Evolutionary conservation across 495 filamentous ascomycete species (phyloP), one percentile per base, ranked within the genome.

Genomic region (Tetracladium setigerum): DNA sequence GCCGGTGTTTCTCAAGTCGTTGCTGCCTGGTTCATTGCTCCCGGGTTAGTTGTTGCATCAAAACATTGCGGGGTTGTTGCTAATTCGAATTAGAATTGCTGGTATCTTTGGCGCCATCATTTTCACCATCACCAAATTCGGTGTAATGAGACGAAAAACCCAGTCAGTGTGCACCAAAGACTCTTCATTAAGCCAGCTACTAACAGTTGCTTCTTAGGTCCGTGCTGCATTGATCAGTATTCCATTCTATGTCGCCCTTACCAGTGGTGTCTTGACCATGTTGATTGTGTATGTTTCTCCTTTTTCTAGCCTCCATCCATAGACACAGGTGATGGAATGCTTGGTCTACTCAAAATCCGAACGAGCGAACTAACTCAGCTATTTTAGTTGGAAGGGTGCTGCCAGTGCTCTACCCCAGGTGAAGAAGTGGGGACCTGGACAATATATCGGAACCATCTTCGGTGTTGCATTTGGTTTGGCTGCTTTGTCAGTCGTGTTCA

Each of bases 81-180:
- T 27, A 27, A 27, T 27, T 3, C 3, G 22, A 3, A 27, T 27
- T 27, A 27, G 62, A 38, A 72, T 84, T 42, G 69, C 82, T 4
- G 78, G 61, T 30, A 53, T 49, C 27, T 82, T 85, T 58, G 75
- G 71, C 4, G 69, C 81, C 44, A 64, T 78, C 56, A 75, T 86
- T 62, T 84, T 87, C 60, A 62, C 67, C 0, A 66, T 73, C 44
- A 72, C 82, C 49, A 87, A 87, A 64, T 80, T 78, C 58, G 61
- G 66, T 30, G 80, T 86, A 12, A 70, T 82, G 33, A 62, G 72
- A 45, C 77, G 83, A 38, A 58, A 6, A 72, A 84, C 52, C 72
- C 81, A 1, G 71, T 80, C 22, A 27, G 22, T 27, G 47, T 27
- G 7, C 22, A 27, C 22, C 22, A 7, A 27, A 3, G 22, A 71